Base-by-base conservation (phyloP, 2,329 filamentous ascomycete species). In the Didymosphaeria variabile region DNA sequence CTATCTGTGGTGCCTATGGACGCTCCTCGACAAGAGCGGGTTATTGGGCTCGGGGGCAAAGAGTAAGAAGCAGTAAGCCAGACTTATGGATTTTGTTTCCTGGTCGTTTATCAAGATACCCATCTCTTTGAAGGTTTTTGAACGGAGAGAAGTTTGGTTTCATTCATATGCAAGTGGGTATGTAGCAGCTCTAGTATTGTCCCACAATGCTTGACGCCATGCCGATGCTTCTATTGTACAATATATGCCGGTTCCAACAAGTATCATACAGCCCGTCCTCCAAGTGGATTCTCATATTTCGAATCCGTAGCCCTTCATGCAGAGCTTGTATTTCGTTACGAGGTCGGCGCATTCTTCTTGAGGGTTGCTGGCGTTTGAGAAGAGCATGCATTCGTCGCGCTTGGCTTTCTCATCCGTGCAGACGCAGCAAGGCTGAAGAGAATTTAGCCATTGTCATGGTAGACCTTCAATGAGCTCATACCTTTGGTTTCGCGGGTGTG, bases 331-430 rank as follows among this genome's bases (percentile, higher is more conserved):
- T 76, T 92, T 89, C 31, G 92, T 88, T 66, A 99, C 91, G 64
- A 92, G 86, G 54, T 89, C 86, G 79, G 89, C 86, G 85, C 95
- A 99, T 73, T 96, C 93, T 74, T 88, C 86, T 72, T 92, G 87
- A 42, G 95, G 92, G 76, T 97, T 91, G 74, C 90, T 86, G 63
- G 91, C 86, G 65, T 88, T 93, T 58, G 93, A 97, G 84, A 98
- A 97, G 59, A 99, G 91, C 94, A 99, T 98, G 85, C 95, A 99
- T 81, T 99, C 94, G 82, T 99, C 95, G 66, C 95, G 92, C 70
- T 87, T 87, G 42, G 92, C 85, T 81, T 99, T 99, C 80, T 99
- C 93, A 47, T 95, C 88, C 77, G 94, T 97, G 88, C 95, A 99
- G 32, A 98, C 95, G 78, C 95, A 98, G 87, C 95, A 98, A 46